These are phyloP conservation scores for Aspergillus neotritici DNA, from an alignment of 2,329 filamentous ascomycete species.

Conservation along the genomic window DNA sequence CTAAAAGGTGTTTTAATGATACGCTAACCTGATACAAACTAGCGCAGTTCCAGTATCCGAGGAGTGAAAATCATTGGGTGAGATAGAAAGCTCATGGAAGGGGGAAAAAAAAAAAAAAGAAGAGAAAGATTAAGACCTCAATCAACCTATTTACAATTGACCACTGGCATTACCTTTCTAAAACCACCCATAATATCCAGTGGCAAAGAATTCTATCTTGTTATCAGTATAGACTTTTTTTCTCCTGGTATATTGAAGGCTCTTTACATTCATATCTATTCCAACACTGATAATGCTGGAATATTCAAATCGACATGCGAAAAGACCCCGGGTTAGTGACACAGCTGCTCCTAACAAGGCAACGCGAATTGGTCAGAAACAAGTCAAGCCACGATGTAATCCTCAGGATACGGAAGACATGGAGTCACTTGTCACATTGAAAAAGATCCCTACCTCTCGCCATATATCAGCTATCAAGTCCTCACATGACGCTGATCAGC, in stretches of 20 bases:
- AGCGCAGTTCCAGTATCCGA: not conserved
- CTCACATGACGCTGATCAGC: constrained; percentile 14
- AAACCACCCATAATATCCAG: not conserved
- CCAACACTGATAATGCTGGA: constrained; percentile 16
- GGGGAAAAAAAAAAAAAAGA: constrained; percentile 1
- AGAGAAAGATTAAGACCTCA: not conserved
- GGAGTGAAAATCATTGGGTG: no score
- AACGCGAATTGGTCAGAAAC: constrained; percentile 19
- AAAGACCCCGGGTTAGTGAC: constrained; percentile 29
- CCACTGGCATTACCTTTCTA: not conserved
- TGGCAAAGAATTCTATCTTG: not conserved
- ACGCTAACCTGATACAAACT: not conserved
- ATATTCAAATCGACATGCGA: constrained; percentile 19
- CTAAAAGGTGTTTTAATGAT: not conserved
- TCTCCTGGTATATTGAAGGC: not conserved
- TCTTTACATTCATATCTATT: not conserved
- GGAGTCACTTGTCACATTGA: not conserved
- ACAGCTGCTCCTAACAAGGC: constrained; percentile 17
- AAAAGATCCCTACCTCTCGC: no score
- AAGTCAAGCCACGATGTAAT: constrained; percentile 28
- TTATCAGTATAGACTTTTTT: not conserved
- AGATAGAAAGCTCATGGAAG: no score
- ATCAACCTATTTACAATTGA: not conserved
- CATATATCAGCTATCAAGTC: not conserved
- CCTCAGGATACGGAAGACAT: constrained; percentile 16